Evolutionary conservation across 2,329 filamentous ascomycete genomes (phyloP).

Genomic region (Delphinella strobiligena): DNA sequence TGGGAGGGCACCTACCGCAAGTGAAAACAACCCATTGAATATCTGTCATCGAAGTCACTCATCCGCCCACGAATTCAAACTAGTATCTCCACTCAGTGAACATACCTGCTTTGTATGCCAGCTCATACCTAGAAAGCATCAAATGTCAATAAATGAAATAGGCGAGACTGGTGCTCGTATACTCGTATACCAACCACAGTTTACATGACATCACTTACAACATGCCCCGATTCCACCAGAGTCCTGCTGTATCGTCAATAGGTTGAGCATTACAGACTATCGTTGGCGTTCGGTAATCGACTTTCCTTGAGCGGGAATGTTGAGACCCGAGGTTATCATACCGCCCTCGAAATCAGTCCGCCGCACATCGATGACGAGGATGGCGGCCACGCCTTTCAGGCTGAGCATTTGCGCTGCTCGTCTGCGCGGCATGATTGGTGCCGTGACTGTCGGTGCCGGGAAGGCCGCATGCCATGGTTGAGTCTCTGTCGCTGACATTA

Average conservation of each 20-base stretch:
- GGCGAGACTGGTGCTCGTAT: too few species aligned
- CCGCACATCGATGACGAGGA: conserved; percentile 33
- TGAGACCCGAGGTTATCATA: conserved; percentile 24
- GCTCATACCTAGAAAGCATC: conserved; percentile 24
- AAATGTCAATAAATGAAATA: too few species aligned
- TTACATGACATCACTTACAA: too few species aligned
- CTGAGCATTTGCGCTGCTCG: conserved; percentile 23
- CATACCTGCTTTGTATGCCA: conserved; percentile 27
- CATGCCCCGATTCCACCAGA: conserved; percentile 33
- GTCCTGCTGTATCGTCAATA: too few species aligned
- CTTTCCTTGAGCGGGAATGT: conserved; percentile 31
- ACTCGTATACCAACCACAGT: too few species aligned
- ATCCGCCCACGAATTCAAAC: too few species aligned
- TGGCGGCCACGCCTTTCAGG: conserved; percentile 21
- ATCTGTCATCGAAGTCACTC: conserved; percentile 16
- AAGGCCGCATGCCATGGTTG: conserved; percentile 30
- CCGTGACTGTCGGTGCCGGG: conserved; percentile 26
- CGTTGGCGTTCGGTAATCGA: not conserved
- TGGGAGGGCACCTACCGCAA: conserved; percentile 28
- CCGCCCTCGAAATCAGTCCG: conserved; percentile 34
- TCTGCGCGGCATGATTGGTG: conserved; percentile 26
- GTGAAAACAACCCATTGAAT: conserved; percentile 36
- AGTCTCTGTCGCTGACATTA: conserved; percentile 1
- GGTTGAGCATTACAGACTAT: too few species aligned
- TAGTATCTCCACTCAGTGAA: too few species aligned